A percentile compares a stretch with the other conserved stretches of the same genome.
Evolutionary conservation across 2,329 filamentous ascomycete species (phyloP).

Genomic region (Reticulascus tulasneorum): DNA sequence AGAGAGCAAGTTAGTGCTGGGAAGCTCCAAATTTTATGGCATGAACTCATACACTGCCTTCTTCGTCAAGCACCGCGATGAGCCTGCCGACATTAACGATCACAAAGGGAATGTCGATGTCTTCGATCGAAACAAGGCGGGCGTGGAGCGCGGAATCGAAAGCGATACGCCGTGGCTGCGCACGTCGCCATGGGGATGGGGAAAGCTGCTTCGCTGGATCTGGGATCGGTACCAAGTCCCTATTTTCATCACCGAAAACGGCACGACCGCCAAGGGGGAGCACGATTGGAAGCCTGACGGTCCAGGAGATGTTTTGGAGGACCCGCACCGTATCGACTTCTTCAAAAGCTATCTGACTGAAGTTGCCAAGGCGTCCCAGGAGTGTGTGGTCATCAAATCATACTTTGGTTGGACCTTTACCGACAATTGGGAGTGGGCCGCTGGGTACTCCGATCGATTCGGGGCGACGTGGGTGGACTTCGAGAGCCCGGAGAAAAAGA

Average conservation of each 20-base stretch:
- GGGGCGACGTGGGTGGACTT: slow-evolving; percentile 37
- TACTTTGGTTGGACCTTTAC: slow-evolving; percentile 39
- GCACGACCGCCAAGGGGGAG: slow-evolving; percentile 35
- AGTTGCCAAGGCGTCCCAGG: slow-evolving; percentile 30
- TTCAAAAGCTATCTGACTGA: slow-evolving; percentile 33
- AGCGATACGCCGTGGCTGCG: slow-evolving; percentile 36
- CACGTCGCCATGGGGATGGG: slow-evolving; percentile 32
- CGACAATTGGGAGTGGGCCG: slow-evolving; percentile 43
- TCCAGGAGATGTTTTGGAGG: slow-evolving; percentile 29
- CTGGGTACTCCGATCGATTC: slow-evolving; percentile 34
- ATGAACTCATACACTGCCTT: slow-evolving; percentile 41
- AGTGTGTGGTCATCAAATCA: slow-evolving; percentile 32
- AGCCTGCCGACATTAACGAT: slow-evolving; percentile 31
- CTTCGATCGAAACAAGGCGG: slow-evolving; percentile 29
- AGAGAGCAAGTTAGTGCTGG: slow-evolving; percentile 31
- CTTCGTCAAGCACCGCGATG: slow-evolving; percentile 29
- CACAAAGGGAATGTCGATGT: slow-evolving; percentile 35
- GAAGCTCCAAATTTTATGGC: slow-evolving; percentile 34
- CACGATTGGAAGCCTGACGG: slow-evolving; percentile 25
- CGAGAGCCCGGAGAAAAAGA: slow-evolving; percentile 27
- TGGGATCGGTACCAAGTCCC: slow-evolving; percentile 35
- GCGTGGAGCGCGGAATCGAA: slow-evolving; percentile 27
- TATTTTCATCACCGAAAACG: slow-evolving; percentile 40
- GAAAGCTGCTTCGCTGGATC: slow-evolving; percentile 34
- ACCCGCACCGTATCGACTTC: slow-evolving; percentile 33